Base-by-base conservation (phyloP, 2,329 filamentous ascomycete genomes). In the Clarireedia monteithiana region DNA sequence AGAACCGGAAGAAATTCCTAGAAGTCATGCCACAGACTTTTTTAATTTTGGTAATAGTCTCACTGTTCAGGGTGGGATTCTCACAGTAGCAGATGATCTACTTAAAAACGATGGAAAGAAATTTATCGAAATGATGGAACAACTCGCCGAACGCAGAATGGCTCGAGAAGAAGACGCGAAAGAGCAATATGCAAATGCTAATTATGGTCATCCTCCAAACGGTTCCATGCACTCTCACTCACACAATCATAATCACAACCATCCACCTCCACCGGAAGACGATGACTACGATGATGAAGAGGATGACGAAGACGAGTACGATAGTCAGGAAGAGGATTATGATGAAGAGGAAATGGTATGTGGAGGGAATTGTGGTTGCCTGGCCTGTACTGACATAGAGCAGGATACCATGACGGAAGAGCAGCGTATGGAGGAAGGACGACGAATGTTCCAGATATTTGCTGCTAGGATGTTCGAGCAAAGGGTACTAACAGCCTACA, bases 61-160 rank as follows among this genome's bases (percentile, higher is more conserved):
- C 62, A 95, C 92, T 68, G 94, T 97, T 66, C 94, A 97, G 75
- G 83, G 94, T 77, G 95, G 94, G 70, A 96, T 99, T 73, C 84
- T 99, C 71, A 99, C 94, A 63, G 94, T 99, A 69, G 94, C 94
- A 71, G 94, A 99, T 77, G 94, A 99, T 74, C 80, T 99, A 63
- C 82, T 99, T 61, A 97, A 97, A 73, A 99, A 99, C 73, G 94
- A 99, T 73, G 94, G 94, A 67, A 96, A 95, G 73, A 95, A 96
- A 69, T 99, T 99, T 75, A 99, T 99, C 73, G 94, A 99, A 72
- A 99, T 99, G 94, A 99, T 99, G 94, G 94, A 99, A 72, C 92
- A 97, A 75, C 81, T 99, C 66, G 94, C 94, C 39, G 94, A 99
- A 75, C 89, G 92, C 66, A 84, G 94, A 66, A 96, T 99, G 92